A percentile compares a stretch with the other conserved stretches of the same genome.
phyloP scores from a whole-genome alignment of 306 rosid genomes.

The Gillenia trifoliata region DNA sequence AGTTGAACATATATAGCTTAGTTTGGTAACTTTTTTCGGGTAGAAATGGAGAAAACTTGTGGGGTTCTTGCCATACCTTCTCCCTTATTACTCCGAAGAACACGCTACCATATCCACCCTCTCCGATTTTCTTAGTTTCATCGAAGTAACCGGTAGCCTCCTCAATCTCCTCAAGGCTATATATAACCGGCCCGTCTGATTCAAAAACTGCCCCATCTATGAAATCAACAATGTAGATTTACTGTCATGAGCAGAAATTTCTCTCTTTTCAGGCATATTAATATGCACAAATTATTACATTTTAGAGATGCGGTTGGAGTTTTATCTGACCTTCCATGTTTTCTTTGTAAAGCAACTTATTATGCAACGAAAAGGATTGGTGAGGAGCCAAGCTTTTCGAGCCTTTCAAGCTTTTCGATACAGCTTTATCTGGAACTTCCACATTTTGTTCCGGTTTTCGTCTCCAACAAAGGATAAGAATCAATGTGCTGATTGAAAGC shows the following conservation, averaged over 20 bases:
- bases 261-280: not conserved
- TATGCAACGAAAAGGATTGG: conserved; percentile 35
- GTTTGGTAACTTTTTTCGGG: not conserved
- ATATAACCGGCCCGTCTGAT: conserved; percentile 55
- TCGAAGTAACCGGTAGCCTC: conserved; percentile 58
- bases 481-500: conserved; percentile 33
- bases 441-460: conserved; percentile 9
- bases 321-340: conserved; percentile 44
- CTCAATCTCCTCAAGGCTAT: conserved; percentile 57
- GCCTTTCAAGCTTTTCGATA: conserved; percentile 41
- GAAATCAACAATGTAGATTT: conserved; percentile 12
- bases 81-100: conserved; percentile 57
- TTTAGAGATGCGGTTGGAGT: not conserved
- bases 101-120: conserved; percentile 76
- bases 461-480: conserved; percentile 37
- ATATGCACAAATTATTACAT: not conserved
- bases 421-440: conserved; percentile 24
- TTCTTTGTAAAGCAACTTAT: conserved; percentile 23
- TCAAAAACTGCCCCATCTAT: conserved; percentile 52
- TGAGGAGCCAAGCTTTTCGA: conserved; percentile 31
- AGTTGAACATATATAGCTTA: conserved; percentile 12
- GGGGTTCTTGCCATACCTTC: conserved; percentile 40
- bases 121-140: conserved; percentile 62
- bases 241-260: not conserved
- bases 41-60: not conserved